A percentile compares a stretch with the other conserved stretches of the same genome.
Conservation (phyloP, 2,329 filamentous ascomycete species). For the Cordyceps cicadae region DNA sequence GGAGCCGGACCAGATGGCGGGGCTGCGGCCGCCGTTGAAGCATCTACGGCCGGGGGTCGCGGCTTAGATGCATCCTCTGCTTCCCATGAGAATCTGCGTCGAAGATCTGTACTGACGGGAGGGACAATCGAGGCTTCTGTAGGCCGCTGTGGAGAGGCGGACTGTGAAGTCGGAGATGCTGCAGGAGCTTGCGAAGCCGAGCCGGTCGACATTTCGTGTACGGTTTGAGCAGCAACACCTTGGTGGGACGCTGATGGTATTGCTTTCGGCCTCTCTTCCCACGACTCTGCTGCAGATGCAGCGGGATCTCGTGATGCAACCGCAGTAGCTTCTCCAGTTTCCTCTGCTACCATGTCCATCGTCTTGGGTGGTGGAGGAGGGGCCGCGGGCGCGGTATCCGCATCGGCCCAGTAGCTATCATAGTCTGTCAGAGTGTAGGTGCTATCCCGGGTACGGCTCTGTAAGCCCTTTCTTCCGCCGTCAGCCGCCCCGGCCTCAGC, state of each 20-base stretch:
- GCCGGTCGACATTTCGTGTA: not conserved
- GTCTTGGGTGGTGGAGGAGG: not conserved
- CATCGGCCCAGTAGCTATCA: constrained; percentile 55
- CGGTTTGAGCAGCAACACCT: not conserved
- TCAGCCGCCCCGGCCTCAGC: not conserved
- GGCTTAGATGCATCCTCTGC: constrained; percentile 16
- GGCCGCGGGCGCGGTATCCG: constrained; percentile 1
- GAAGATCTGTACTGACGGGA: constrained; percentile 7
- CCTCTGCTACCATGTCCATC: not conserved
- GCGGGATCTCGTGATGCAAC: not conserved
- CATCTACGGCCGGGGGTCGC: too few species aligned
- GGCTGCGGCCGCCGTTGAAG: not conserved
- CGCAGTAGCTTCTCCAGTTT: not conserved
- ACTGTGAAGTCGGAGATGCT: not conserved
- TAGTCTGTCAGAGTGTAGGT: constrained; percentile 58
- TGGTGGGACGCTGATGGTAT: not conserved
- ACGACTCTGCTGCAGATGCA: not conserved
- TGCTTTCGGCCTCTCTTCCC: not conserved
- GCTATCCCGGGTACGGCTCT: constrained; percentile 39
- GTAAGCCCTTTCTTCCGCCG: not conserved
- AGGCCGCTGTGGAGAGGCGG: not conserved
- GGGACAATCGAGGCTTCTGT: not conserved
- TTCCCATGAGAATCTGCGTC: constrained; percentile 33
- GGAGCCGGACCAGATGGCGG: not conserved
- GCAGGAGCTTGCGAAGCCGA: not conserved